Evolutionary conservation across 768 basidiomycete genomes (phyloP).

Genomic region (Agaricus blazei): DNA sequence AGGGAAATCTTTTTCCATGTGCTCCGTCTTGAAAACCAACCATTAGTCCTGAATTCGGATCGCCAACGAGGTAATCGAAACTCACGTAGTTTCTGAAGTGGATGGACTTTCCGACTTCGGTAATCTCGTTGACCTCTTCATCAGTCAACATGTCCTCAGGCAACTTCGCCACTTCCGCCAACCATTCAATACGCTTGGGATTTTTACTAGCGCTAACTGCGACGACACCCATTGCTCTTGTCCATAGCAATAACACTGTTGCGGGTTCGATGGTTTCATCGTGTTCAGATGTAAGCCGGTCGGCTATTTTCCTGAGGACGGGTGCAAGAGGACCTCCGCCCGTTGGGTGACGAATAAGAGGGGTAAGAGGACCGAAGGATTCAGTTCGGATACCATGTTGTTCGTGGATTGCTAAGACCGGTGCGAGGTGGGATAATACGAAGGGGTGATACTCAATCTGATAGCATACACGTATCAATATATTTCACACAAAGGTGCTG

Average conservation of each 20-base stretch:
- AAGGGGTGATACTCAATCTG: conserved; percentile 35
- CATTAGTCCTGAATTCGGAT: background rate
- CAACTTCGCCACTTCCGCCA: conserved; percentile 23
- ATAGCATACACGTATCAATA: background rate
- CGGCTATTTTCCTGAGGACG: conserved; percentile 29
- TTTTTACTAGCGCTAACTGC: conserved; percentile 29
- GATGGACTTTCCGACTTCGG: conserved; percentile 26
- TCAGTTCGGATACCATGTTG: conserved; percentile 32
- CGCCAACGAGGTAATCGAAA: background rate
- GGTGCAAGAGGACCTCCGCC: conserved; percentile 31
- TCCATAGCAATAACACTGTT: conserved; percentile 28
- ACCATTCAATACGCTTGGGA: conserved; percentile 21
- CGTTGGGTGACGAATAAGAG: conserved; percentile 30
- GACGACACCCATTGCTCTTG: conserved; percentile 24
- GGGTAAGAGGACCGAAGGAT: conserved; percentile 32
- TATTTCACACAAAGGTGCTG: background rate
- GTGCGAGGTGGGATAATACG: conserved; percentile 25
- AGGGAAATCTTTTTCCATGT: conserved; percentile 31
- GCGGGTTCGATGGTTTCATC: conserved; percentile 19
- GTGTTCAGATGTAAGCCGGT: conserved; percentile 17
- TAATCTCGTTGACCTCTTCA: conserved; percentile 30
- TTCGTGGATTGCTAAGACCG: conserved; percentile 27
- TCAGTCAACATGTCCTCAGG: conserved; percentile 22
- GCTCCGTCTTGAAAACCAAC: conserved; percentile 21
- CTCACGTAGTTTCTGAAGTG: conserved; percentile 31